Evolutionary conservation across 768 basidiomycete genomes (phyloP).

Genomic region (Leccinum uliginosum): DNA sequence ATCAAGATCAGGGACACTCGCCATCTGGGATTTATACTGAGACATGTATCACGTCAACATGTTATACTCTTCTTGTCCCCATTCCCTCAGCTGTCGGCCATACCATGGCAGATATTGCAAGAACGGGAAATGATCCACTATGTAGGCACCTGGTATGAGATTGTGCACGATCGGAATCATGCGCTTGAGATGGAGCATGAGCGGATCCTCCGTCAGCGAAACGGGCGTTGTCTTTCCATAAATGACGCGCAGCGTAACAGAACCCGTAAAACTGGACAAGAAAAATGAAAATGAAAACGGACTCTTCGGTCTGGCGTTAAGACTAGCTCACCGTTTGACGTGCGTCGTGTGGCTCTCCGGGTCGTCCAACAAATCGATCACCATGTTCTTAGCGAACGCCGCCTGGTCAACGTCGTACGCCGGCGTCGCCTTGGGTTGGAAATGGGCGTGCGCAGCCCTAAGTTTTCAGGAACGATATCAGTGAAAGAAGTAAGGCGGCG

Average conservation of each 20-base stretch:
- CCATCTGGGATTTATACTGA: conserved; percentile 36
- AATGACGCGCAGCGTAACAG: conserved; percentile 24
- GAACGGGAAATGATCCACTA: conserved; percentile 34
- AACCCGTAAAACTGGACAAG: conserved; percentile 22
- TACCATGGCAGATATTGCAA: conserved; percentile 57
- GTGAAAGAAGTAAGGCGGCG: neutral
- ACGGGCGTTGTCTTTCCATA: conserved; percentile 26
- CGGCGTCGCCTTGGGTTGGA: conserved; percentile 45
- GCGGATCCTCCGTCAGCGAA: conserved; percentile 15
- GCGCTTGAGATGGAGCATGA: conserved; percentile 26
- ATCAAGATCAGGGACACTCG: neutral
- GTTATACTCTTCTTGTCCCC: conserved; percentile 48
- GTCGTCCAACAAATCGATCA: conserved; percentile 21
- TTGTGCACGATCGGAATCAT: conserved; percentile 28
- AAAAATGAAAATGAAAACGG: neutral
- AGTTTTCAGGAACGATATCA: neutral
- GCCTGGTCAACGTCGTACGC: conserved; percentile 46
- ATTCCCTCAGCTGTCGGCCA: conserved; percentile 47
- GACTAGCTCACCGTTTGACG: conserved; percentile 34
- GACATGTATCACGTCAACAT: conserved; percentile 47
- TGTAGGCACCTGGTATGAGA: conserved; percentile 30
- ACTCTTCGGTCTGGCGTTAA: neutral
- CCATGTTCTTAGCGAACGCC: conserved; percentile 26
- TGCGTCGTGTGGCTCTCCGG: conserved; percentile 23
- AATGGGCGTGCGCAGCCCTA: conserved; percentile 50